Conservation (phyloP, 331 rosid genomes). For the Cydonia oblonga region DNA sequence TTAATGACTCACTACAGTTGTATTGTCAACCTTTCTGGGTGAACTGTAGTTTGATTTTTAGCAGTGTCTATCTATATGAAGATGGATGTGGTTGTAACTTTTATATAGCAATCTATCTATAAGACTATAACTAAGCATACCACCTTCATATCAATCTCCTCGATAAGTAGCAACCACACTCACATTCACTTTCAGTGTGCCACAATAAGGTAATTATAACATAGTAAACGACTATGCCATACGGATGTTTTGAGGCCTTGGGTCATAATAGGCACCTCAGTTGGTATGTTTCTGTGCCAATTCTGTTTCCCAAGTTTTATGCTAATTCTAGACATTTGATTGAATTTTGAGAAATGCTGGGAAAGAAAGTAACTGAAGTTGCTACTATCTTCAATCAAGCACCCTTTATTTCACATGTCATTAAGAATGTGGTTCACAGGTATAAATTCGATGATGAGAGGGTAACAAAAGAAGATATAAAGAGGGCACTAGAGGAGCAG, state of each 20-base stretch:
- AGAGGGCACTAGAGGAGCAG: slow-evolving; percentile 91
- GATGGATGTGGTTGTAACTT: neutral
- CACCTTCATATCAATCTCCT: neutral
- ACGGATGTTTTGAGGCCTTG: neutral
- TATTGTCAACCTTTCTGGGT: neutral
- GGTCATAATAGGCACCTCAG: neutral
- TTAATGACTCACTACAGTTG: neutral
- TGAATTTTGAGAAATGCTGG: neutral
- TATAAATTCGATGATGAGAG: slow-evolving; percentile 87
- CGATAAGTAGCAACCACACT: neutral
- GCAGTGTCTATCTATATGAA: neutral
- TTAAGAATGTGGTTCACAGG: slow-evolving; percentile 32
- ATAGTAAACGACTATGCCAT: neutral
- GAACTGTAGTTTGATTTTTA: neutral
- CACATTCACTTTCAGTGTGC: neutral
- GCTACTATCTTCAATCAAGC: neutral
- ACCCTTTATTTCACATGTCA: slow-evolving; percentile 1
- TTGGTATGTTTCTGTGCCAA: neutral
- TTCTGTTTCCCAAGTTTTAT: neutral
- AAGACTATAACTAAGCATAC: neutral
- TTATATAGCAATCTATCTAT: neutral
- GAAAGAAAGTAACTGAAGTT: neutral
- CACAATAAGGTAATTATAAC: neutral
- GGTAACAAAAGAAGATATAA: slow-evolving; percentile 80
- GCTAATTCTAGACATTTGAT: neutral